A percentile compares a stretch with the other conserved stretches of the same genome.
Conservation (phyloP, 495 filamentous ascomycete species). For the Penicillium ucsense region DNA sequence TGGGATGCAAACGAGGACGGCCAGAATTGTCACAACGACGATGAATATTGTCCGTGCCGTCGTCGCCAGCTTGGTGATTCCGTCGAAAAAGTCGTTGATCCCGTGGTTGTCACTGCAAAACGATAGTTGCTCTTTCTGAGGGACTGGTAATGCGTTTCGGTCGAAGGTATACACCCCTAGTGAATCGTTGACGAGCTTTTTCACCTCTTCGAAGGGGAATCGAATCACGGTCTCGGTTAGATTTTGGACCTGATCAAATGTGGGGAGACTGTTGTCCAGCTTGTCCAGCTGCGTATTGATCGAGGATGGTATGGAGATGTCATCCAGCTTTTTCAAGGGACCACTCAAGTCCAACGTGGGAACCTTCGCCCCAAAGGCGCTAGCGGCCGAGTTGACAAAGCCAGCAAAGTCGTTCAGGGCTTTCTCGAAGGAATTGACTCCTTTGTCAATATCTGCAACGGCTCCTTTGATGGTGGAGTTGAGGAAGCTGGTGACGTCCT, state of each 20-base stretch:
- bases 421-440: constrained; percentile 47
- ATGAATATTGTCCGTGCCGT: constrained; percentile 66
- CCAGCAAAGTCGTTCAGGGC: constrained; percentile 49
- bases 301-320: constrained; percentile 52
- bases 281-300: constrained; percentile 24
- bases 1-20: constrained; percentile 61
- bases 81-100: constrained; percentile 80
- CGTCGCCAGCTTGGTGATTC: constrained; percentile 47
- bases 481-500: constrained; percentile 61
- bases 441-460: constrained; percentile 48
- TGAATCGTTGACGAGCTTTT: constrained; percentile 55
- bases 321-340: constrained; percentile 52
- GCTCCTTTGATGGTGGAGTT: constrained; percentile 62
- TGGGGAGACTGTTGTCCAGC: constrained; percentile 71
- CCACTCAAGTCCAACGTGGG: constrained; percentile 50
- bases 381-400: constrained; percentile 29
- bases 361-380: constrained; percentile 22
- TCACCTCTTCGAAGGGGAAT: constrained; percentile 67
- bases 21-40: constrained; percentile 55
- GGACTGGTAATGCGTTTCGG: constrained; percentile 63
- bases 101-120: constrained; percentile 83
- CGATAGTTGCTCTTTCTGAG: constrained; percentile 65
- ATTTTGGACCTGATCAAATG: constrained; percentile 72
- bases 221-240: constrained; percentile 61
- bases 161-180: constrained; percentile 69